phyloP scores from a whole-genome alignment of 768 basidiomycete genomes.

The Leccinum incarnatum region DNA sequence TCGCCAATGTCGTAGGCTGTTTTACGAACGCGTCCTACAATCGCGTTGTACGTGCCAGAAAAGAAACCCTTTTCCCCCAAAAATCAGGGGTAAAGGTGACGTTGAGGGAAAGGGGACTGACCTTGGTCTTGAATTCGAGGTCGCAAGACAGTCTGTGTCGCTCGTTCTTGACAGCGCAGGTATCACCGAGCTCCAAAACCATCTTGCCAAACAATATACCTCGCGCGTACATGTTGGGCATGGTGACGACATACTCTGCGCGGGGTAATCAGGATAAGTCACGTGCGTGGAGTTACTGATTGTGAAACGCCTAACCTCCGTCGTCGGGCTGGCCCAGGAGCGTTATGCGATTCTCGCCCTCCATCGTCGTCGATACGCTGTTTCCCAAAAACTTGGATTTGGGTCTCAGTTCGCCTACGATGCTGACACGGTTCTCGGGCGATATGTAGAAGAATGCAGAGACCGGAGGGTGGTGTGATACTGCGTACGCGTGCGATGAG shows the following conservation, averaged over 20 bases:
- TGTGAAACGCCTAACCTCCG: slow-evolving; percentile 63
- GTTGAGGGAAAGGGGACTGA: slow-evolving; percentile 25
- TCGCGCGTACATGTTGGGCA: slow-evolving; percentile 98
- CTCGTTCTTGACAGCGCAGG: slow-evolving; percentile 81
- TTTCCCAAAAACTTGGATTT: slow-evolving; percentile 97
- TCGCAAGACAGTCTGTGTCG: slow-evolving; percentile 72
- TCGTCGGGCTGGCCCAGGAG: slow-evolving; percentile 82
- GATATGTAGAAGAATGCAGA: slow-evolving; percentile 97
- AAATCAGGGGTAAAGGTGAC: not conserved
- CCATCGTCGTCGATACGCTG: slow-evolving; percentile 94
- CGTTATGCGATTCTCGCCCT: slow-evolving; percentile 88
- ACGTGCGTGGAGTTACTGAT: not conserved
- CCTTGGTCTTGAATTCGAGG: slow-evolving; percentile 98
- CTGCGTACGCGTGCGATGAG: slow-evolving; percentile 38
- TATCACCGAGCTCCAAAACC: slow-evolving; percentile 94
- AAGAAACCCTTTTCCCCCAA: slow-evolving; percentile 74
- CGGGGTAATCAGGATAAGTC: slow-evolving; percentile 1
- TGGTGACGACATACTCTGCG: slow-evolving; percentile 81
- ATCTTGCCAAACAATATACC: slow-evolving; percentile 90
- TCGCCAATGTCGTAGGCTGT: slow-evolving; percentile 73
- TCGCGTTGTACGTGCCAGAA: slow-evolving; percentile 92
- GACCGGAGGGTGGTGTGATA: slow-evolving; percentile 92
- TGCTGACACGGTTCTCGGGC: slow-evolving; percentile 80
- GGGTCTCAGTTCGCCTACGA: slow-evolving; percentile 91
- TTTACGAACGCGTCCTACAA: slow-evolving; percentile 75